Evolutionary conservation across 1,284 basidiomycete genomes (phyloP), one percentile per base, ranked within the genome.

Genomic region (Microbotryum lychnidis-dioicae): DNA sequence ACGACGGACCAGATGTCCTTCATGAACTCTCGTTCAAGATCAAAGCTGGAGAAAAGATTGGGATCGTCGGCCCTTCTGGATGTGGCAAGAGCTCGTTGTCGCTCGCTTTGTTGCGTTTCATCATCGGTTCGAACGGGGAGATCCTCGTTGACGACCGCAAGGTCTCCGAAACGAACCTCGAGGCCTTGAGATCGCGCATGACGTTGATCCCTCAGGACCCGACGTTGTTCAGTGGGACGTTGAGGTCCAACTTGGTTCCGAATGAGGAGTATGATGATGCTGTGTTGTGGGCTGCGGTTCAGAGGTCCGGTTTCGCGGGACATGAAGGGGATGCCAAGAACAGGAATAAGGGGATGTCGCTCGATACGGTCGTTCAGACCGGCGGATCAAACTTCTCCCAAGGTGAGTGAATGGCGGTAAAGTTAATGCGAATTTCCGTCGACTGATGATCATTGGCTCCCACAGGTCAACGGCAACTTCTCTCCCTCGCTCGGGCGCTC

Each of bases 61-160:
- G 91, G 83, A 87, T 98, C 57, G 94, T 98, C 37, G 94, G 94
- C 0, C 92, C 94, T 0, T 93, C 90, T 0, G 96, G 94, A 9
- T 96, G 91, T 72, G 96, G 94, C n/a, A 98, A 98, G 77, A 93
- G 89, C n/a, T 96, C 58, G 64, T 91, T 33, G 86, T 97, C 64
- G 82, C 90, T 90, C 83, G 86, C 70, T 1, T 52, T 97, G 29
- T 76, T 97, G 66, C 84, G 92, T 65, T 62, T 64, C 47, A 57
- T 66, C 23, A 33, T 61, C 3, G 48, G 46, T 7, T 64, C 60
- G 0, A 80, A 85, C 70, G 92, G 66, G 16, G 21, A 29, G 3
- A 61, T 65, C 55, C 55, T 49, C 20, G 84, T 96, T 47, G 91
- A 93, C 69, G 91, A 90, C 1, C 84, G 94, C 66, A 88, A 92